Conservation (phyloP, 208 protist genomes). For the Crithidia thermophila region DNA sequence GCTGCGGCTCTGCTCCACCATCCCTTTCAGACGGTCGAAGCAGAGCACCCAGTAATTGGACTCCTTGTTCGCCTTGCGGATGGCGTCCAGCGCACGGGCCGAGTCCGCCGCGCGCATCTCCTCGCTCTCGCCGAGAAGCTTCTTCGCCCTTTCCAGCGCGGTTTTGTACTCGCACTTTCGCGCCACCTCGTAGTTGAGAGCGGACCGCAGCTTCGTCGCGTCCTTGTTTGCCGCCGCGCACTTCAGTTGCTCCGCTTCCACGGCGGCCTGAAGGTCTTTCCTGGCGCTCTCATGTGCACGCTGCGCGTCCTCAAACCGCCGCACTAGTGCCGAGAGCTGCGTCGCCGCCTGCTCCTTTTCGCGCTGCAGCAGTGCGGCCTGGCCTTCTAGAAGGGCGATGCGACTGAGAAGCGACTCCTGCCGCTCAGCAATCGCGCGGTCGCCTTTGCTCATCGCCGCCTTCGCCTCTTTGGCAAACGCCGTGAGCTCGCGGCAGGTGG, state of each 20-base stretch:
- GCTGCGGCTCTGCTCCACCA: constrained; percentile 45
- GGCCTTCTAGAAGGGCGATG: constrained; percentile 19
- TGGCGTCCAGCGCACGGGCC: constrained; percentile 54
- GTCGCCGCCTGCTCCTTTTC: constrained; percentile 15
- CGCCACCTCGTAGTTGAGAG: constrained; percentile 64
- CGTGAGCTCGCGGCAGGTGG: constrained; percentile 32
- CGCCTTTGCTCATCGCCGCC: constrained; percentile 20
- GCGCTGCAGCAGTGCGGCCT: background rate
- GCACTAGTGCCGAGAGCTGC: constrained; percentile 23
- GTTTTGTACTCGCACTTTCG: constrained; percentile 83
- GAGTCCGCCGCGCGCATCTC: constrained; percentile 58
- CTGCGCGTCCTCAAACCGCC: constrained; percentile 37
- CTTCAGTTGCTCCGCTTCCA: constrained; percentile 29
- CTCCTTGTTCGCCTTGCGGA: constrained; percentile 71
- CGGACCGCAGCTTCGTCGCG: constrained; percentile 46
- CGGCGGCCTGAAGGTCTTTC: constrained; percentile 4
- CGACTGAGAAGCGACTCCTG: constrained; percentile 26
- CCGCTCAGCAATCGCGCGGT: constrained; percentile 30
- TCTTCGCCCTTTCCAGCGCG: constrained; percentile 65
- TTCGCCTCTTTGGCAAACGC: constrained; percentile 40
- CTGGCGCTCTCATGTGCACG: constrained; percentile 10
- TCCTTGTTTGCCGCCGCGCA: constrained; percentile 28
- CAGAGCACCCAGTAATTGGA: constrained; percentile 73
- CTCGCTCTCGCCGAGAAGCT: constrained; percentile 68
- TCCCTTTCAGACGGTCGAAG: constrained; percentile 77